Conservation (phyloP, 371 early-diverging fungal genomes). For the Basidiobolus heterosporus region DNA sequence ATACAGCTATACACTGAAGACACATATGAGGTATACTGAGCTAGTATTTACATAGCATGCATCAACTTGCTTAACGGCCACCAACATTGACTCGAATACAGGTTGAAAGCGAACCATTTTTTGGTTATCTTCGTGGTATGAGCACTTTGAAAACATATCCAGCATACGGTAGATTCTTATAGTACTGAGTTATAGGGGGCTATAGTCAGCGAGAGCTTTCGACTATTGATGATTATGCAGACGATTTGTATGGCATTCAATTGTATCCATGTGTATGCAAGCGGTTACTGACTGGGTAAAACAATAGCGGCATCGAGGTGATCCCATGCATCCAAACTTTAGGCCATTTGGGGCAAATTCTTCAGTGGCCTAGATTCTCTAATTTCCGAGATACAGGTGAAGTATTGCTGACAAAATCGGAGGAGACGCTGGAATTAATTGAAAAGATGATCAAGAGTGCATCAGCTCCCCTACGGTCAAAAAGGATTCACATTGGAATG, state of each 20-base stretch:
- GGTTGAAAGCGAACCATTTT: constrained; percentile 61
- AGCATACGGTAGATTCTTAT: not conserved
- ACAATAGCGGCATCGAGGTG: constrained; percentile 66
- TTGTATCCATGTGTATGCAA: no score
- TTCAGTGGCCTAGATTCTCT: constrained; percentile 74
- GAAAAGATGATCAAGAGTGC: constrained; percentile 50
- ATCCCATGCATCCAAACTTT: constrained; percentile 81
- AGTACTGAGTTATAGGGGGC: constrained; percentile 17
- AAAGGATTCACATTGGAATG: constrained; percentile 71
- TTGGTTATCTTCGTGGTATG: constrained; percentile 61
- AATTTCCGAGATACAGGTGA: constrained; percentile 63
- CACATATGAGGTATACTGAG: constrained; percentile 40
- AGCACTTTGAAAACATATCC: not conserved
- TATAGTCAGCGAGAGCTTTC: constrained; percentile 50
- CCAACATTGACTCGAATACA: constrained; percentile 1
- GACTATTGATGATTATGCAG: constrained; percentile 60
- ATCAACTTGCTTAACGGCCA: not conserved
- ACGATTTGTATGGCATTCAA: constrained; percentile 25
- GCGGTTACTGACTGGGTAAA: no score
- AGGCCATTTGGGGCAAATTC: constrained; percentile 73
- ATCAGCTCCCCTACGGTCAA: constrained; percentile 49
- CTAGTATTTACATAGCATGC: not conserved
- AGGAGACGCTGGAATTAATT: constrained; percentile 62
- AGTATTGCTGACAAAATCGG: constrained; percentile 45
- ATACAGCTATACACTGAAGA: constrained; percentile 81